Evolutionary conservation across 2,329 filamentous ascomycete species (phyloP).

Genomic region (Ophiocordyceps australis): DNA sequence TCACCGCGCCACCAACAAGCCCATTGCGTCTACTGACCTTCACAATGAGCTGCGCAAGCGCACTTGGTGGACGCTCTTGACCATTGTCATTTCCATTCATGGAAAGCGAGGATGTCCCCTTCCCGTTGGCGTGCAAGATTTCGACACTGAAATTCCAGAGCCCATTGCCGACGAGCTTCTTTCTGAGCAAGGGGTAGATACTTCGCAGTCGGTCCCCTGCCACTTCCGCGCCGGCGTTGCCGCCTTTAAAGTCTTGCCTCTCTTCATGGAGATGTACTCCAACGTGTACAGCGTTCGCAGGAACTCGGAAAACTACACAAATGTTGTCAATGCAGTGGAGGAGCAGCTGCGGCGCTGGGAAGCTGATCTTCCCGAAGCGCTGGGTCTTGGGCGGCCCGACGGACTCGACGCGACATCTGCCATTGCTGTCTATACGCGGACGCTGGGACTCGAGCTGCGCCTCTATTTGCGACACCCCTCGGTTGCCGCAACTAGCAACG

Average conservation of each 20-base stretch:
- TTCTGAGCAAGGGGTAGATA: constrained; percentile 43
- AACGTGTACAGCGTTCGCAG: constrained; percentile 56
- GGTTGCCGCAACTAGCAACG: constrained; percentile 34
- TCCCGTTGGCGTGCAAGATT: constrained; percentile 54
- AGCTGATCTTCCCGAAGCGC: constrained; percentile 41
- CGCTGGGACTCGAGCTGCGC: constrained; percentile 36
- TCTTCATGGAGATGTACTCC: constrained; percentile 57
- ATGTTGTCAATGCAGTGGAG: constrained; percentile 47
- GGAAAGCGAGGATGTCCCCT: constrained; percentile 65
- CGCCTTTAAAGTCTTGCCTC: constrained; percentile 43
- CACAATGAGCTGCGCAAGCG: constrained; percentile 62
- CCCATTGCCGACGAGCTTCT: constrained; percentile 53
- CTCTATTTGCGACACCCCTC: constrained; percentile 44
- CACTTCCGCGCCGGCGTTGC: constrained; percentile 48
- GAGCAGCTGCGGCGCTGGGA: constrained; percentile 43
- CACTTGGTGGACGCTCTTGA: constrained; percentile 56
- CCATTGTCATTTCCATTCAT: constrained; percentile 48
- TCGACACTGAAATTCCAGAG: constrained; percentile 62
- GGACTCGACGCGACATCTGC: constrained; percentile 24
- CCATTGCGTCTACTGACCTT: constrained; percentile 29
- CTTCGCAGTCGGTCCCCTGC: constrained; percentile 37
- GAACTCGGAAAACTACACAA: constrained; percentile 43
- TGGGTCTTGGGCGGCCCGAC: constrained; percentile 27
- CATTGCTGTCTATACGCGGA: constrained; percentile 34
- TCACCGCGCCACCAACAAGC: constrained; percentile 46